phyloP scores from a whole-genome alignment of 306 rosid species.

The Acacia acuminata region DNA sequence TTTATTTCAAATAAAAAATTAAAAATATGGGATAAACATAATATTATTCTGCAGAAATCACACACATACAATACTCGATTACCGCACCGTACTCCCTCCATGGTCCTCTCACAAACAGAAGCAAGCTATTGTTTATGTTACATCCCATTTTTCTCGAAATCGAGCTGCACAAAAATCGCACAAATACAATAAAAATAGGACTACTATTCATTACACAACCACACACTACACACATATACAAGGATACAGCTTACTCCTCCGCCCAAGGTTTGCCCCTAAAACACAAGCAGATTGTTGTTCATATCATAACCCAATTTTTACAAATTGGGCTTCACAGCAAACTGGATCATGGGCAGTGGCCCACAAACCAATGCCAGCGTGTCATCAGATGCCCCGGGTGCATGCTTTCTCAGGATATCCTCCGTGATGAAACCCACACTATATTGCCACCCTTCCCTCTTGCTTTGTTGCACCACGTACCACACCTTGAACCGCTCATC shows the following conservation, averaged over 20 bases:
- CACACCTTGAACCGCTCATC: constrained; percentile 60
- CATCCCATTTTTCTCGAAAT: background rate
- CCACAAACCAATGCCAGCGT: constrained; percentile 79
- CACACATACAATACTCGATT: no score
- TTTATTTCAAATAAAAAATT: no score
- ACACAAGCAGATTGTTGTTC: constrained; percentile 55
- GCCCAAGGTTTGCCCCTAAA: constrained; percentile 41
- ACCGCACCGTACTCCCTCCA: no score
- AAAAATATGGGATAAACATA: no score
- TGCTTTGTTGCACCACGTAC: constrained; percentile 68
- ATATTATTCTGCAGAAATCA: no score
- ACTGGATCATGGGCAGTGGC: constrained; percentile 82
- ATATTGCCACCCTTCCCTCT: constrained; percentile 66
- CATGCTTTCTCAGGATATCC: constrained; percentile 58
- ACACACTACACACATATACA: background rate
- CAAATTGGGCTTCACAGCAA: constrained; percentile 65
- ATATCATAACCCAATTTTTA: constrained; percentile 73
- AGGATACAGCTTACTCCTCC: no score
- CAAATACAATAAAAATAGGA: background rate
- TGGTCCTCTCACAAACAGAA: no score
- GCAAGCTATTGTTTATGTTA: background rate
- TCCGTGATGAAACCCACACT: constrained; percentile 70
- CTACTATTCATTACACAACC: background rate
- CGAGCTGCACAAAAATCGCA: background rate
- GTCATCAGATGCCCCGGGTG: constrained; percentile 50